phyloP scores from a whole-genome alignment of 768 basidiomycete species.

The Lactifluus volemus region DNA sequence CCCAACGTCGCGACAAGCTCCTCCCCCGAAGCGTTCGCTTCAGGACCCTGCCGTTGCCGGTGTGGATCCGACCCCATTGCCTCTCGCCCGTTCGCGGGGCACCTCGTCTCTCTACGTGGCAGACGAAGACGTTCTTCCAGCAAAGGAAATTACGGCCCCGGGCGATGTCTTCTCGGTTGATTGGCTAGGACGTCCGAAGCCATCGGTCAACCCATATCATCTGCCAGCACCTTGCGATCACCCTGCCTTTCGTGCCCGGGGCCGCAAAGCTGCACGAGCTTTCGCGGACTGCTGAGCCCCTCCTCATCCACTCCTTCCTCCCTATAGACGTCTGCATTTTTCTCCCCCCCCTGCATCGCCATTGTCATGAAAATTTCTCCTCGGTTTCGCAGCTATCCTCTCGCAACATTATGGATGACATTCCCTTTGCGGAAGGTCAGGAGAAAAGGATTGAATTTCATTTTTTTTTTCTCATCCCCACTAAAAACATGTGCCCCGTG shows the following conservation, averaged over 20 bases:
- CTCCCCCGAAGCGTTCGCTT: constrained; percentile 5
- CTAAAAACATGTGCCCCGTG: constrained; percentile 6
- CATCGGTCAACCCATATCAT: not conserved
- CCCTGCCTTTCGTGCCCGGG: constrained; percentile 35
- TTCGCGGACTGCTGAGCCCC: constrained; percentile 25
- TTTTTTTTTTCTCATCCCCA: not conserved
- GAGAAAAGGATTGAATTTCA: constrained; percentile 10
- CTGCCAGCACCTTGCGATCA: constrained; percentile 20
- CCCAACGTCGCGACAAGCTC: constrained; percentile 3
- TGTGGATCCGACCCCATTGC: constrained; percentile 7
- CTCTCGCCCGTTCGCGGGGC: constrained; percentile 12
- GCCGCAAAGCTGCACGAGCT: constrained; percentile 34
- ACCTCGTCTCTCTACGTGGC: constrained; percentile 14
- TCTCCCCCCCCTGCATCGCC: constrained; percentile 8
- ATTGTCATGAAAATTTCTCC: constrained; percentile 6
- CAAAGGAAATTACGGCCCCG: constrained; percentile 8
- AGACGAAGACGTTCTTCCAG: constrained; percentile 17
- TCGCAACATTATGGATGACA: constrained; percentile 3
- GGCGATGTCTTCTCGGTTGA: not conserved
- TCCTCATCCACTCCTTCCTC: constrained; percentile 1
- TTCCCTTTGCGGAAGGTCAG: constrained; percentile 7
- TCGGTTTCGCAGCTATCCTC: constrained; percentile 1
- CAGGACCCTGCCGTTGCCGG: constrained; percentile 11
- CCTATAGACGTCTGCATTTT: constrained; percentile 1
- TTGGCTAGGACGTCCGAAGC: constrained; percentile 13